phyloP scores from a whole-genome alignment of 768 basidiomycete genomes.

The Hygrophoropsis aurantiaca region DNA sequence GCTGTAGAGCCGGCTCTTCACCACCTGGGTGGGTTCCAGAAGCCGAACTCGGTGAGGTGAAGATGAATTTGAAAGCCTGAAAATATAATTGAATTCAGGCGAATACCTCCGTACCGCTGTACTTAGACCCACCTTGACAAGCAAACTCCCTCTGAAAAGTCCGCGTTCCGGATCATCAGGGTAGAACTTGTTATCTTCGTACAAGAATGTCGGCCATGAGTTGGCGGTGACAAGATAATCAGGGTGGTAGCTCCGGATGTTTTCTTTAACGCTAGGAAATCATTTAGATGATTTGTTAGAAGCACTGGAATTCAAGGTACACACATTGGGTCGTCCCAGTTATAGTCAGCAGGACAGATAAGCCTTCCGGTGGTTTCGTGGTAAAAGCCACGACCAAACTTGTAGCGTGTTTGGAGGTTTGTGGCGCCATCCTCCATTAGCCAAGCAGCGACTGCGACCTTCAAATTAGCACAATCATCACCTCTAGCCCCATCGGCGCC shows the following conservation, averaged over 20 bases:
- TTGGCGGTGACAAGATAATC: background rate
- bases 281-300: background rate
- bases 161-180: constrained; percentile 8
- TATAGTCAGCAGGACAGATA: constrained; percentile 12
- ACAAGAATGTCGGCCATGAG: constrained; percentile 4
- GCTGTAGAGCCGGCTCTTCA: background rate
- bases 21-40: background rate
- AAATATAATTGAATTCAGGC: background rate
- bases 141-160: constrained; percentile 8
- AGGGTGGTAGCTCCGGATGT: background rate
- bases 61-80: constrained; percentile 12
- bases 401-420: background rate
- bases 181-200: constrained; percentile 3
- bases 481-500: constrained; percentile 11
- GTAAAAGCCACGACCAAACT: constrained; percentile 3
- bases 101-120: background rate
- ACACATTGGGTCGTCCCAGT: constrained; percentile 10
- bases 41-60: constrained; percentile 13
- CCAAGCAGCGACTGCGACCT: constrained; percentile 6
- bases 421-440: constrained; percentile 6
- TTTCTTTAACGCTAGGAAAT: background rate
- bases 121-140: constrained; percentile 11
- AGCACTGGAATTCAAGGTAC: background rate
- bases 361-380: constrained; percentile 9
- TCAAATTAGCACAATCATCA: constrained; percentile 11